These are phyloP conservation scores for Debaryomyces castellii DNA, from an alignment of 805 yeast genomes.

Conservation along the genomic window DNA sequence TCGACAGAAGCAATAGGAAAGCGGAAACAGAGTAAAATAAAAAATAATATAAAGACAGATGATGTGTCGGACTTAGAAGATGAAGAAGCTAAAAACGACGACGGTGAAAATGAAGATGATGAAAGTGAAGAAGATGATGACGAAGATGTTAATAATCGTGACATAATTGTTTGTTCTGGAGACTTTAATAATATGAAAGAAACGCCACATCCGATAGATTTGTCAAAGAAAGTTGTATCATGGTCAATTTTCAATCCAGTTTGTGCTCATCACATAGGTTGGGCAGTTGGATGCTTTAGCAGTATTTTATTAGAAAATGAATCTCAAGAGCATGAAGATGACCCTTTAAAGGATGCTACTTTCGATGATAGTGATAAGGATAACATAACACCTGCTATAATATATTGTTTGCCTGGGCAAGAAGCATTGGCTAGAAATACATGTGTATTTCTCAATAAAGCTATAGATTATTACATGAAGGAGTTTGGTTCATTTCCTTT, in stretches of 20 bases:
- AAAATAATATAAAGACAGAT: not conserved
- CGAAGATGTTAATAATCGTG: slow-evolving; percentile 47
- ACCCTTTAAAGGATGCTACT: slow-evolving; percentile 32
- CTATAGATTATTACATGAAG: slow-evolving; percentile 77
- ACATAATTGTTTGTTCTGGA: slow-evolving; percentile 66
- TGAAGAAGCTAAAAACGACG: slow-evolving; percentile 33
- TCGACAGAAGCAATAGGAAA: slow-evolving; percentile 19
- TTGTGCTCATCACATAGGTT: slow-evolving; percentile 92
- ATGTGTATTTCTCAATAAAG: slow-evolving; percentile 71
- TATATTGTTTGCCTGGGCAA: slow-evolving; percentile 64
- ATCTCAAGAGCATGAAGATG: slow-evolving; percentile 25
- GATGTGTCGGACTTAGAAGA: slow-evolving; percentile 4
- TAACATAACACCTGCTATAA: slow-evolving; percentile 40
- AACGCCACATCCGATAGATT: slow-evolving; percentile 72
- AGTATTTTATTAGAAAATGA: slow-evolving; percentile 53
- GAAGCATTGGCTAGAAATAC: slow-evolving; percentile 63
- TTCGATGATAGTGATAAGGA: slow-evolving; percentile 30
- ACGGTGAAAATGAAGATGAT: slow-evolving; percentile 20
- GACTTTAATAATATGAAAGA: slow-evolving; percentile 67
- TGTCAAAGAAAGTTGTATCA: slow-evolving; percentile 68
- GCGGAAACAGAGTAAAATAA: slow-evolving; percentile 8
- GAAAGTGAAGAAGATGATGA: slow-evolving; percentile 45
- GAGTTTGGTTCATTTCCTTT: slow-evolving; percentile 95
- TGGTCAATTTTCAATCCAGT: slow-evolving; percentile 81
- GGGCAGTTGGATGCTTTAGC: slow-evolving; percentile 89